These are phyloP conservation scores for Corynespora cassiicola DNA, from an alignment of 2,329 filamentous ascomycete genomes.

Conservation along the genomic window DNA sequence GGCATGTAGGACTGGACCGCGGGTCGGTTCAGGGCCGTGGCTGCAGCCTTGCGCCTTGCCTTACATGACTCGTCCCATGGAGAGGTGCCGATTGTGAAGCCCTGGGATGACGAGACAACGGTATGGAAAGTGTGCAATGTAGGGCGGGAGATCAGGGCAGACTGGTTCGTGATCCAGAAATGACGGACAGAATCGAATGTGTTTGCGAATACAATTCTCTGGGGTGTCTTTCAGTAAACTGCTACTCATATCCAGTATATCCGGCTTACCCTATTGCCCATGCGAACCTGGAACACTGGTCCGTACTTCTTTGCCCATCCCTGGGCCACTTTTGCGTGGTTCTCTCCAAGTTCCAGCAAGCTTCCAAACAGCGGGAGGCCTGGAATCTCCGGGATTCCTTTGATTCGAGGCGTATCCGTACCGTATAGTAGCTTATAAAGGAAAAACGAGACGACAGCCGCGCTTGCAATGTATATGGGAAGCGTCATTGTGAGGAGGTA, in stretches of 20 bases:
- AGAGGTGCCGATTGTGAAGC: slow-evolving; percentile 83
- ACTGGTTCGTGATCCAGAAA: slow-evolving; percentile 81
- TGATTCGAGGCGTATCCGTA: slow-evolving; percentile 57
- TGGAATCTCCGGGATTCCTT: slow-evolving; percentile 55
- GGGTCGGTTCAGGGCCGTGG: slow-evolving; percentile 77
- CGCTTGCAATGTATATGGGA: slow-evolving; percentile 50
- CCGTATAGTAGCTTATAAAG: slow-evolving; percentile 50
- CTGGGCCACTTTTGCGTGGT: slow-evolving; percentile 55
- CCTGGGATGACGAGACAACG: slow-evolving; percentile 77
- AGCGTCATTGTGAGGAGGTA: slow-evolving; percentile 38
- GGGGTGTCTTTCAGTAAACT: slow-evolving; percentile 7
- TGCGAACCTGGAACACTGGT: slow-evolving; percentile 57
- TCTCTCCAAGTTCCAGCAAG: slow-evolving; percentile 52
- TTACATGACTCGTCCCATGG: slow-evolving; percentile 87
- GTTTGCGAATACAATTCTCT: slow-evolving; percentile 79
- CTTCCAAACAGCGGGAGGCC: slow-evolving; percentile 56
- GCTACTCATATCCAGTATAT: background rate
- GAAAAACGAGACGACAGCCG: slow-evolving; percentile 49
- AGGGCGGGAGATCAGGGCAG: slow-evolving; percentile 77
- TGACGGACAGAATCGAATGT: slow-evolving; percentile 75
- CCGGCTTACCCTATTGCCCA: slow-evolving; percentile 68
- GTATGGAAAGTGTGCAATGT: slow-evolving; percentile 83
- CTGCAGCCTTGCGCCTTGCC: slow-evolving; percentile 76
- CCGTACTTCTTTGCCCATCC: slow-evolving; percentile 57
- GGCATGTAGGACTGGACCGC: slow-evolving; percentile 82